Percentiles rank a stretch among this genome's conserved stretches.
Conservation (phyloP, 345 rosid genomes). For the Arabis hirsuta region DNA sequence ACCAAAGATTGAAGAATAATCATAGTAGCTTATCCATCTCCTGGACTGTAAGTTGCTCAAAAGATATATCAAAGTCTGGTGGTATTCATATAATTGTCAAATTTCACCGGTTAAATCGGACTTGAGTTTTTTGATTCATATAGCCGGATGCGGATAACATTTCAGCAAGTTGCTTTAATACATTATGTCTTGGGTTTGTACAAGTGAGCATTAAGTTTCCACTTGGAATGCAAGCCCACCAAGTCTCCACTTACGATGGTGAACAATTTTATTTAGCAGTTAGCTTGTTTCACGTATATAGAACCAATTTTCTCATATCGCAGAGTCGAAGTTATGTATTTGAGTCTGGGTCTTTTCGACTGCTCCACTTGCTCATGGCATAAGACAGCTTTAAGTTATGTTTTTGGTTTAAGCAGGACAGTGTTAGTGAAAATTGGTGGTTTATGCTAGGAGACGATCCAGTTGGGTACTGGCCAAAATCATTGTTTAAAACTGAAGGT, state of each 20-base stretch:
- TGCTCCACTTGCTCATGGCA: no score
- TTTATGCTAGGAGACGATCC: neutral
- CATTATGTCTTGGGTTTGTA: slow-evolving; percentile 33
- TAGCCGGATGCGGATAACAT: slow-evolving; percentile 1
- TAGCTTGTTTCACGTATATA: slow-evolving; percentile 14
- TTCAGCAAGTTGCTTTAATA: slow-evolving; percentile 29
- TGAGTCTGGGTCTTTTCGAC: no score
- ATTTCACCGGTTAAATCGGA: neutral
- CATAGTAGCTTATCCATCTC: slow-evolving; percentile 24
- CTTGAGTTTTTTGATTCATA: neutral
- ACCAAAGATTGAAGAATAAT: slow-evolving; percentile 11
- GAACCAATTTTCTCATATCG: neutral
- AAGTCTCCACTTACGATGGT: slow-evolving; percentile 29
- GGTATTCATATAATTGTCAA: neutral
- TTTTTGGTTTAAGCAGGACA: neutral
- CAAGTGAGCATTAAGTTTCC: slow-evolving; percentile 22
- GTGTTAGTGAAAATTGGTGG: slow-evolving; percentile 31
- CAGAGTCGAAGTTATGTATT: neutral
- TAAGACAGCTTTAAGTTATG: no score
- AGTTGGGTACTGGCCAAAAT: slow-evolving; percentile 42
- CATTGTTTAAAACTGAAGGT: slow-evolving; percentile 11
- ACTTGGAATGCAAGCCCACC: slow-evolving; percentile 13
- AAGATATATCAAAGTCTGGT: neutral
- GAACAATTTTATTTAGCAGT: slow-evolving; percentile 15
- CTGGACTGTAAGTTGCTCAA: slow-evolving; percentile 36